These are phyloP conservation scores for Penicillium pulvis DNA, from an alignment of 495 filamentous ascomycete genomes.

Conservation along the genomic window DNA sequence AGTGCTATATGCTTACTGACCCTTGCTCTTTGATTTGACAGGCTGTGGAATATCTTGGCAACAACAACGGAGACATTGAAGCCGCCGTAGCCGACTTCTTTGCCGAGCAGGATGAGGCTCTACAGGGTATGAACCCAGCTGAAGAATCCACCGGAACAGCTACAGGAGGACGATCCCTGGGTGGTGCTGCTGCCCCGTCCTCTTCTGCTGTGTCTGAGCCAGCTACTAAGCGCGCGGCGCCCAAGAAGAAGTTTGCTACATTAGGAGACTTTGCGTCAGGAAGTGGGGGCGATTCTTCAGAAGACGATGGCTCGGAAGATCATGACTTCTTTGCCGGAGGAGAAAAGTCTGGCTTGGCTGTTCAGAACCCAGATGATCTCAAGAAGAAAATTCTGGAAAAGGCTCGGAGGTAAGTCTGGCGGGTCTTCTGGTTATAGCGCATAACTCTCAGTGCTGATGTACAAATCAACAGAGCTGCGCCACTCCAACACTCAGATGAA, in stretches of 20 bases:
- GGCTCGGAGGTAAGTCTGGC: slow-evolving; percentile 65
- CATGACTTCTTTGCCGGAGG: slow-evolving; percentile 92
- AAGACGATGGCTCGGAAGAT: slow-evolving; percentile 62
- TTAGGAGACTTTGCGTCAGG: slow-evolving; percentile 51
- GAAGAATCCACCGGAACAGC: slow-evolving; percentile 23
- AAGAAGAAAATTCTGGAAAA: slow-evolving; percentile 80
- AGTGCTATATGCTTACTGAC: neutral
- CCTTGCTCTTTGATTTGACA: slow-evolving; percentile 26
- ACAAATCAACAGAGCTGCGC: slow-evolving; percentile 46
- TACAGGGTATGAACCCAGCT: slow-evolving; percentile 37
- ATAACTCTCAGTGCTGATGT: slow-evolving; percentile 7
- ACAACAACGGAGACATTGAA: slow-evolving; percentile 70
- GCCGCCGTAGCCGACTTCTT: slow-evolving; percentile 70
- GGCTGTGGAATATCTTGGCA: slow-evolving; percentile 70
- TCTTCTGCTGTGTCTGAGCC: slow-evolving; percentile 34
- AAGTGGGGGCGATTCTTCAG: slow-evolving; percentile 59
- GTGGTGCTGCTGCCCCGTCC: slow-evolving; percentile 32
- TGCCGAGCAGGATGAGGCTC: slow-evolving; percentile 64
- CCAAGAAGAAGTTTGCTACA: slow-evolving; percentile 59
- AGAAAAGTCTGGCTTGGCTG: slow-evolving; percentile 93
- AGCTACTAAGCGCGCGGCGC: slow-evolving; percentile 33
- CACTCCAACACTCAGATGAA: slow-evolving; percentile 60
- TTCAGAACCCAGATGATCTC: slow-evolving; percentile 82
- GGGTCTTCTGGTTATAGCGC: neutral
- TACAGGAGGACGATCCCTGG: slow-evolving; percentile 34